Evolutionary conservation across 306 rosid species (phyloP), one percentile per base, ranked within the genome.

Genomic region (Gastrolobium bilobum): DNA sequence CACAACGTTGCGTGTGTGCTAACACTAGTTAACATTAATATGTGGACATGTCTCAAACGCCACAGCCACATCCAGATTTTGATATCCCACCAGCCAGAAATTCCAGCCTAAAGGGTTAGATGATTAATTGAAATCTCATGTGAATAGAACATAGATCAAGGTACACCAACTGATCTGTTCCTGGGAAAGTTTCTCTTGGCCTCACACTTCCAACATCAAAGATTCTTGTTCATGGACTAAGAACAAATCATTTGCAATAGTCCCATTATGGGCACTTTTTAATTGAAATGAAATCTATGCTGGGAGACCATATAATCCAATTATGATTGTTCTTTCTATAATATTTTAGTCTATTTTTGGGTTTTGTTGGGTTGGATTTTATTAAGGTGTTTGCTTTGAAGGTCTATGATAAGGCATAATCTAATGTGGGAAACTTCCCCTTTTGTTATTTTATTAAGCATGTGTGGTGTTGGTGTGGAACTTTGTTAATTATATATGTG

Each of bases 51-150:
- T 80, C 71, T 75, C 82, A 84, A 80, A 74, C 74, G 75, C 3
- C 65, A 84, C 31, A 38, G 5, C 81, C 73, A 68, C 62, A 60
- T 51, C 73, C 66, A 13, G 37, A 68, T 34, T 77, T 81, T 77
- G 88, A 85, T 81, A 59, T 71, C 70, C 38, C 83, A 85, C 72
- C 88, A 72, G 10, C 82, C 61, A 71, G 2, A 80, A 76, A 46
- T 70, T 75, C 74, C 68, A 84, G n/a, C 78, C 67, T 73, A 65
- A 47, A 65, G 56, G 0, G 6, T 63, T 13, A 13, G 11, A 47
- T 79, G 13, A 54, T 71, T 31, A 47, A 9, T 64, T 56, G 7
- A 46, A 68, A 56, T 46, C 33, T 65, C 81, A 2, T 3, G 5
- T 57, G 15, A 82, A 39, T 10, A 3, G 20, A 53, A 60, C 13